A percentile compares a stretch with the other conserved stretches of the same genome.
phyloP scores from a whole-genome alignment of 148 eudicot genomes.

The Oxyria digyna region DNA sequence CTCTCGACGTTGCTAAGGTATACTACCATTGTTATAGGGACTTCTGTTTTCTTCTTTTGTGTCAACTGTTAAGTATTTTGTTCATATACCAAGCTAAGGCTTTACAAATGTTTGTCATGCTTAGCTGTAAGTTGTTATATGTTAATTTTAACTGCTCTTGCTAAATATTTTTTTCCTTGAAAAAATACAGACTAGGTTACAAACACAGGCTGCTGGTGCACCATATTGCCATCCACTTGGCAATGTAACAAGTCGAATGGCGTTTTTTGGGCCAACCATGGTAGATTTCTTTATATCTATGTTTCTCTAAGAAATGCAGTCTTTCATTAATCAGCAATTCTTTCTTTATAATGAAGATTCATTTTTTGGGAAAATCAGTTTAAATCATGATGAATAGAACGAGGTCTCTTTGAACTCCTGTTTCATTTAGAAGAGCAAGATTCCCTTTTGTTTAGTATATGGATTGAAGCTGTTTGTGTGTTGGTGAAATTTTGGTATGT shows the following conservation, averaged over 20 bases:
- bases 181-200: constrained; percentile 73
- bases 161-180: neutral
- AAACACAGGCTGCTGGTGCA: constrained; percentile 97
- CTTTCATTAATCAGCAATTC: neutral
- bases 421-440: too few species aligned
- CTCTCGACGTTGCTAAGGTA: constrained; percentile 98
- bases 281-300: constrained; percentile 20
- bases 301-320: neutral
- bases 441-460: too few species aligned
- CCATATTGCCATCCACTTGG: constrained; percentile 78
- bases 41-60: neutral
- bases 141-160: neutral
- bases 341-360: neutral
- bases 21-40: neutral
- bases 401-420: neutral
- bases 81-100: neutral
- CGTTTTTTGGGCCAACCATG: constrained; percentile 89
- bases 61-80: neutral
- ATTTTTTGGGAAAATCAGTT: neutral
- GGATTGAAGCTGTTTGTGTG: neutral
- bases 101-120: neutral
- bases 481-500: neutral
- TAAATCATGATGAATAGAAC: neutral
- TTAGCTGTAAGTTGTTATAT: neutral
- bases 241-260: constrained; percentile 71